Evolutionary conservation across 78 protist genomes (phyloP).

Genomic region (Chrysochromulina parva): DNA sequence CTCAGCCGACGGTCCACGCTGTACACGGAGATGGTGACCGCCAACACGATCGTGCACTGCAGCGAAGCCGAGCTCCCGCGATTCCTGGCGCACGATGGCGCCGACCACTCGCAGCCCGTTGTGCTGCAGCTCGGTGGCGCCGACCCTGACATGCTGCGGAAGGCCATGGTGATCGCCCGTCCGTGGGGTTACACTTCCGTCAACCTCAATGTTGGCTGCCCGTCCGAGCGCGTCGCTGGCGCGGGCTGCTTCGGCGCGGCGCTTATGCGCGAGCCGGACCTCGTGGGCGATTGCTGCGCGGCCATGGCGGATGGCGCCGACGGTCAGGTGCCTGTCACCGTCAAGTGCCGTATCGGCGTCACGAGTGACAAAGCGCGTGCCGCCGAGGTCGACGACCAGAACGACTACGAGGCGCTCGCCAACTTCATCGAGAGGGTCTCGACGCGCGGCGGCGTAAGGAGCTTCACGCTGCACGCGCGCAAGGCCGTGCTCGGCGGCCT

Average conservation of each 20-base stretch:
- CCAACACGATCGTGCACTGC: neutral
- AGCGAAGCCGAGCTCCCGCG: neutral
- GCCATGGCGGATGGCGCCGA: neutral
- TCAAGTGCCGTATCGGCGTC: conserved; percentile 43
- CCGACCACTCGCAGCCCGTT: neutral
- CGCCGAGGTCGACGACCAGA: conserved; percentile 14
- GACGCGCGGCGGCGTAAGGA: neutral
- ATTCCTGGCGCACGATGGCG: neutral
- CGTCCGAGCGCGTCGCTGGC: conserved; percentile 25
- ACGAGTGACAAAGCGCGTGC: too few species aligned
- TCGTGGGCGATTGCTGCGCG: neutral
- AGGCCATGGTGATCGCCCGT: neutral
- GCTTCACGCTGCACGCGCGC: neutral
- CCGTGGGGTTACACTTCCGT: neutral
- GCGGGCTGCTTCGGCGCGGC: conserved; percentile 28
- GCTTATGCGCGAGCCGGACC: conserved; percentile 32
- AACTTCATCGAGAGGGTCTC: neutral
- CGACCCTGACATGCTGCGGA: neutral
- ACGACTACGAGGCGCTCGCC: neutral
- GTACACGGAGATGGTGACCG: conserved; percentile 36
- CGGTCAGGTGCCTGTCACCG: neutral
- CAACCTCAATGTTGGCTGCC: conserved; percentile 44
- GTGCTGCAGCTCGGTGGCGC: conserved; percentile 2
- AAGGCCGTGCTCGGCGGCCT: neutral
- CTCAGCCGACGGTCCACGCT: neutral